These are phyloP conservation scores for Asterophora lycoperdoides DNA, from an alignment of 768 basidiomycete species.

Conservation along the genomic window DNA sequence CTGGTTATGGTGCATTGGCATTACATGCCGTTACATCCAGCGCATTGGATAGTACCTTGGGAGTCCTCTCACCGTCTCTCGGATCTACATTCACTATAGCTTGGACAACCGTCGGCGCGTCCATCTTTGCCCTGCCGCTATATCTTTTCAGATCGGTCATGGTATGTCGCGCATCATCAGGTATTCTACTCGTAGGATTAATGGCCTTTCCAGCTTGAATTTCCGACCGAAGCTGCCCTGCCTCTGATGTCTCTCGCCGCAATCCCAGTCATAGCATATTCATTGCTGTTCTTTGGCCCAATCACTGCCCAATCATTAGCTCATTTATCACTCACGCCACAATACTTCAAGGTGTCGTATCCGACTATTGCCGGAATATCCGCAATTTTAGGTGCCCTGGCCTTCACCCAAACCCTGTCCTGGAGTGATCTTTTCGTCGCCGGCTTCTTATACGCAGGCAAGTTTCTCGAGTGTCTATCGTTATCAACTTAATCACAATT, in stretches of 20 bases:
- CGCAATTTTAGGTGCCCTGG: conserved; percentile 51
- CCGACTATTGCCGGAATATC: conserved; percentile 46
- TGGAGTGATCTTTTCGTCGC: conserved; percentile 60
- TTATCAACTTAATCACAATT: neutral
- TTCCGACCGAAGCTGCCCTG: conserved; percentile 46
- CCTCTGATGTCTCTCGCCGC: conserved; percentile 54
- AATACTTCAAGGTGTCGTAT: conserved; percentile 58
- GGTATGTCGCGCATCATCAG: conserved; percentile 34
- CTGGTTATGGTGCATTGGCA: conserved; percentile 64
- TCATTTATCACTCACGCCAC: conserved; percentile 47
- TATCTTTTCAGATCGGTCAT: conserved; percentile 57
- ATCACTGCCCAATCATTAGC: conserved; percentile 43
- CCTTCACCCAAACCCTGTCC: conserved; percentile 56
- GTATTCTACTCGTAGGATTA: neutral
- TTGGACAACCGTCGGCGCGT: conserved; percentile 57
- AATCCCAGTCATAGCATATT: conserved; percentile 60
- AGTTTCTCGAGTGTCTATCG: conserved; percentile 11
- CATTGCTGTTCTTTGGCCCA: conserved; percentile 57
- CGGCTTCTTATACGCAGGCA: conserved; percentile 62
- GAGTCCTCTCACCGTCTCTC: conserved; percentile 53
- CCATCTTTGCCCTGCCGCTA: conserved; percentile 57
- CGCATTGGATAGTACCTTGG: conserved; percentile 59
- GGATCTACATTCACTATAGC: conserved; percentile 54
- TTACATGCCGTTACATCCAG: conserved; percentile 57
- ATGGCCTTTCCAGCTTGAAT: conserved; percentile 36